Evolutionary conservation across 345 rosid species (phyloP).

Genomic region (Arabis hirsuta): DNA sequence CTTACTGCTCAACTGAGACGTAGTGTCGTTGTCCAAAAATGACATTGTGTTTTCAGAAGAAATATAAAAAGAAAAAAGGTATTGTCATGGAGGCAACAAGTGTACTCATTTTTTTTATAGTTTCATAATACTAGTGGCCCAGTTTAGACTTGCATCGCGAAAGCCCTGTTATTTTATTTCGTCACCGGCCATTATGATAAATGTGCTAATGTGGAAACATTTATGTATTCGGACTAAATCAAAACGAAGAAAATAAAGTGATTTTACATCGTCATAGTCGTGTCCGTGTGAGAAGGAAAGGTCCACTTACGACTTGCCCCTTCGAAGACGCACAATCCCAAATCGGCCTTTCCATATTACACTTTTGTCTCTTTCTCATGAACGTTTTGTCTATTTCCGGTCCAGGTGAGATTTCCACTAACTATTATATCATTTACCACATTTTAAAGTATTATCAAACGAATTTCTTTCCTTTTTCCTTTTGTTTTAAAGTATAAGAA

Average conservation of each 20-base stretch:
- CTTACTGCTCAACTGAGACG: too few species aligned
- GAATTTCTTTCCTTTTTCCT: neutral
- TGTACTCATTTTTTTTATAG: too few species aligned
- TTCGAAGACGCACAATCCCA: slow-evolving; percentile 34
- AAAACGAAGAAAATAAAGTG: slow-evolving; percentile 6
- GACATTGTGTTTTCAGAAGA: too few species aligned
- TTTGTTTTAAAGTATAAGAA: neutral
- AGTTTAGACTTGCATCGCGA: neutral
- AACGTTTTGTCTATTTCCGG: slow-evolving; percentile 26
- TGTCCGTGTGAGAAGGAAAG: slow-evolving; percentile 19
- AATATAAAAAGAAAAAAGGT: too few species aligned
- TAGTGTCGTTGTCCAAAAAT: too few species aligned
- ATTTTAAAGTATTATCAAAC: slow-evolving; percentile 21
- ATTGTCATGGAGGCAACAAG: too few species aligned
- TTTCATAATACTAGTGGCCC: too few species aligned
- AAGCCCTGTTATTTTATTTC: neutral
- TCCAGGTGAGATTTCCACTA: slow-evolving; percentile 32
- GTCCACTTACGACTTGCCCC: slow-evolving; percentile 38
- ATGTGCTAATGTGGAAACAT: slow-evolving; percentile 27
- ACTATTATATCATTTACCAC: neutral
- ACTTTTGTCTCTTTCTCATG: slow-evolving; percentile 34
- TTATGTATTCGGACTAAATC: slow-evolving; percentile 17
- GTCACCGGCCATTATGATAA: slow-evolving; percentile 30
- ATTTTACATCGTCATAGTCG: slow-evolving; percentile 25
- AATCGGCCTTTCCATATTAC: slow-evolving; percentile 29